phyloP scores from a whole-genome alignment of 768 basidiomycete genomes.

The Tylopilus vinaceipallidus region DNA sequence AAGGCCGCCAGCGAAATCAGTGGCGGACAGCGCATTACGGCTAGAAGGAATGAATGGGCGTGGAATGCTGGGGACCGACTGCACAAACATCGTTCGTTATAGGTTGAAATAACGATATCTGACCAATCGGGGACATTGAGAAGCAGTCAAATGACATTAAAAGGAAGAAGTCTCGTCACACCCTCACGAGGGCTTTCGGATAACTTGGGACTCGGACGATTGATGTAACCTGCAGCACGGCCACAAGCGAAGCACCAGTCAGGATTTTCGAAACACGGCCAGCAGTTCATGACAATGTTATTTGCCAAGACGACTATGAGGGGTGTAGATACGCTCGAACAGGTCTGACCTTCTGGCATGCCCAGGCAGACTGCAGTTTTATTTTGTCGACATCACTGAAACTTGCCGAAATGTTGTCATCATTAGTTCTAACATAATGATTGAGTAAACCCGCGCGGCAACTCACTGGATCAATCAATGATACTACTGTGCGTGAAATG shows the following conservation, averaged over 20 bases:
- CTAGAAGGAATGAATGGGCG: background rate
- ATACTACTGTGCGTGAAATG: too few species aligned
- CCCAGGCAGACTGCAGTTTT: too few species aligned
- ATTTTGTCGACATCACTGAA: too few species aligned
- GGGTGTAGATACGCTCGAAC: too few species aligned
- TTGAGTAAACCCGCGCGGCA: too few species aligned
- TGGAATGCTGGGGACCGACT: background rate
- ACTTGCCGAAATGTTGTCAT: too few species aligned
- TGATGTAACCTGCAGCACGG: background rate
- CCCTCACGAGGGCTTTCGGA: background rate
- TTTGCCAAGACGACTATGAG: too few species aligned
- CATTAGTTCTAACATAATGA: too few species aligned
- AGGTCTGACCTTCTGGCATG: too few species aligned
- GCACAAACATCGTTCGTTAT: background rate
- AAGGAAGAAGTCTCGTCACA: background rate
- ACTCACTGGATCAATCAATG: too few species aligned
- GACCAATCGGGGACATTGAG: background rate
- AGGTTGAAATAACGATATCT: background rate
- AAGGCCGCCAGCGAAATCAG: slow-evolving; percentile 7
- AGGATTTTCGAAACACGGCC: background rate
- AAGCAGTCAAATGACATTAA: background rate
- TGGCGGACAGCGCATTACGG: slow-evolving; percentile 12
- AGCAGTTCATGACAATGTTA: background rate
- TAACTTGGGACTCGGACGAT: background rate
- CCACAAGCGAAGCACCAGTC: background rate